Base-by-base conservation (phyloP, 371 early-diverging fungal genomes). In the Nosema granulosis region DNA sequence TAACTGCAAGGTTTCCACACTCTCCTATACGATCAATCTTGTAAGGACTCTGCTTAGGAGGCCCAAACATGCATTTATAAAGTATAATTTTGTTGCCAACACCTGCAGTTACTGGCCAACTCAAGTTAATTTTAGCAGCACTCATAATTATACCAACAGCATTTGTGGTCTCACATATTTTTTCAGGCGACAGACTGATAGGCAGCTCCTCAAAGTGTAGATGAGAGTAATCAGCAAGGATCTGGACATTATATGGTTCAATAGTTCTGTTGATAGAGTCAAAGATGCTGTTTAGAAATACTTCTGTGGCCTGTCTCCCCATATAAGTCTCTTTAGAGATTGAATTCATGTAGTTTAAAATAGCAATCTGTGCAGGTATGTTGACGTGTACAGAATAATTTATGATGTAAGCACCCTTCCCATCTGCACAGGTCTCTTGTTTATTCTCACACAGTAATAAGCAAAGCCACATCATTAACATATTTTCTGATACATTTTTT, bases 331-430 rank as follows among this genome's bases (percentile, higher is more conserved):
- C 12, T 26, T 9, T 28, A 12, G 43, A 49, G 13, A 11, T 26
- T 43, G 18, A 3, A 22, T 35, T 37, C 26, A 37, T 38, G 2
- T 18, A 11, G 26, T 2, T 22, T 1, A 49, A 43, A 2, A 66
- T 66, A 29, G 24, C 28, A 12, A 13, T 4, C 4, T 13, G 13
- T 3, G 67, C 32, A 6, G 1, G 22, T 1, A 16, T 31, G 32
- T 66, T 51, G 26, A 66, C 9, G 51, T 66, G 67, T 22, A 66
- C n/a, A 50, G 43, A 50, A 6, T 50, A 49, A 31, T 66, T 50
- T 6, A 66, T 1, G 9, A 66, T 50, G 24, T 50, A 50, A 11
- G 67, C 13, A 22, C 50, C 67, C 6, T 26, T 34, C 9, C 11
- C 11, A 58, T 4, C 11, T 56, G 20, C 4, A 22, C 56, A 56